Evolutionary conservation across 164 flowering plant species (phyloP), one percentile per base, ranked within the genome.

Genomic region (Taxillus chinensis): DNA sequence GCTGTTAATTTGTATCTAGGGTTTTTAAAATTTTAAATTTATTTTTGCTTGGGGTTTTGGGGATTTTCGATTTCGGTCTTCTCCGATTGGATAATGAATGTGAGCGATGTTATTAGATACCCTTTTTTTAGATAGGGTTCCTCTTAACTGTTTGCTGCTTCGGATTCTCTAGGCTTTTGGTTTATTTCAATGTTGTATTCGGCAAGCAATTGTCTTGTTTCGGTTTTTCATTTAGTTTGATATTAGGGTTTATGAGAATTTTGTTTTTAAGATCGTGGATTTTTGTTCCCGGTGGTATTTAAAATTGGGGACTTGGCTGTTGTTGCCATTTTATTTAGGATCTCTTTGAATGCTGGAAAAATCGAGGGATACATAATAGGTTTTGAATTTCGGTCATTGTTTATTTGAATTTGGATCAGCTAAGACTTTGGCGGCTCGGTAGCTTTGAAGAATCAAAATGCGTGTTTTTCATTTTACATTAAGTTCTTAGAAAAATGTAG

Each of bases 11-110:
- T 37, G 15, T 5, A 45, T 40, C 46, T 39, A 61, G 53, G 72
- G 70, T 63, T 68, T 74, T 27, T 27, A 27, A 27, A 27, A 27
- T 27, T 27, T 27, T 27, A 27, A 27, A 55, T 46, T 41, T 50
- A 52, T 56, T 60, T 60, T 41, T 66, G 27, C 72, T 43, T 59
- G 60, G 67, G 60, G 55, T 69, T 69, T 41, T 17, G 59, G 46
- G 7, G 49, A 43, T 59, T 16, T 7, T 41, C 8, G 6, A 11
- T 16, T 39, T 38, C 64, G 74, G 65, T 74, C 70, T 68, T 62
- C 39, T 49, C 41, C 63, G 15, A 39, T 54, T 61, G 27, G 64
- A 60, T 14, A 15, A 5, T 9, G 57, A 50, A 69, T 39, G 0
- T 45, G 37, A 15, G 55, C 39, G 52, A 42, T 38, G n/a, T 51